Conservation (phyloP, 1,139 yeast species). For the Hyphopichia wangnamkhiaoensis region DNA sequence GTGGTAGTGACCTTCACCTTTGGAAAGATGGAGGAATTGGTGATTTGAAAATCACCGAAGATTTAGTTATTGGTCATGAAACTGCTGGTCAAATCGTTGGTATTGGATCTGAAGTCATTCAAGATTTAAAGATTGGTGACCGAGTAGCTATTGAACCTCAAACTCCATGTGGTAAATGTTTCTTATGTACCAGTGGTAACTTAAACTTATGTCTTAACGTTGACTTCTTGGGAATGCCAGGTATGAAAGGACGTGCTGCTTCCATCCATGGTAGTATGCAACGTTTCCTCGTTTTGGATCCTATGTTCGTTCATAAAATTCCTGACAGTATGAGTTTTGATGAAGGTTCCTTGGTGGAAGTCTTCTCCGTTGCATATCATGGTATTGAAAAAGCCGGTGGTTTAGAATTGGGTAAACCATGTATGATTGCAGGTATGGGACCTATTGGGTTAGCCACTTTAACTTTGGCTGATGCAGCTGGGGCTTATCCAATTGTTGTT, state of each 20-base stretch:
- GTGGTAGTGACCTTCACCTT: slow-evolving; percentile 28
- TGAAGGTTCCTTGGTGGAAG: slow-evolving; percentile 29
- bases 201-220: slow-evolving; percentile 25
- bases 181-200: slow-evolving; percentile 27
- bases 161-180: slow-evolving; percentile 30
- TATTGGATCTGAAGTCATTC: slow-evolving; percentile 20
- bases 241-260: slow-evolving; percentile 21
- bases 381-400: slow-evolving; percentile 22
- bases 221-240: slow-evolving; percentile 24
- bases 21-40: slow-evolving; percentile 27
- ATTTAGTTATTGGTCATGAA: slow-evolving; percentile 23
- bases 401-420: slow-evolving; percentile 23
- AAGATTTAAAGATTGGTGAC: slow-evolving; percentile 22
- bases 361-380: slow-evolving; percentile 27
- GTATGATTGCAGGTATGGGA: slow-evolving; percentile 26
- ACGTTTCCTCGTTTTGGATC: slow-evolving; percentile 19
- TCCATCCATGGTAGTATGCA: slow-evolving; percentile 27
- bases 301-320: slow-evolving; percentile 20
- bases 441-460: slow-evolving; percentile 30
- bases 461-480: slow-evolving; percentile 22
- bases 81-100: slow-evolving; percentile 21
- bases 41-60: slow-evolving; percentile 14
- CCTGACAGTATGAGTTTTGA: slow-evolving; percentile 24
- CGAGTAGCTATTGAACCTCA: slow-evolving; percentile 30
- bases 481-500: slow-evolving; percentile 25